These are phyloP conservation scores for Clitopilus passeckerianus DNA, from an alignment of 768 basidiomycete species.

Conservation along the genomic window DNA sequence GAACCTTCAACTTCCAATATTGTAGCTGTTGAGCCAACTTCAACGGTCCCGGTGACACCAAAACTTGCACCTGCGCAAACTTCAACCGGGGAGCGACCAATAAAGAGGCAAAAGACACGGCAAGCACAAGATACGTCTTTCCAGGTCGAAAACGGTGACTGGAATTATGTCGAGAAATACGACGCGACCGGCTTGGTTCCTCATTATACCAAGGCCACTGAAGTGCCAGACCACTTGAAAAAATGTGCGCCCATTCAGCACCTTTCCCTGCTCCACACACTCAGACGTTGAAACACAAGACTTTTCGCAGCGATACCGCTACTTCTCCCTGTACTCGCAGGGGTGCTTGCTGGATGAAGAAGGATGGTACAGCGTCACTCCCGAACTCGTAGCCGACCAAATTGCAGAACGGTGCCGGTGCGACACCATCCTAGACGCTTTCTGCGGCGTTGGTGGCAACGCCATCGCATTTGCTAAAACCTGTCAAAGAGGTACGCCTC, in stretches of 20 bases:
- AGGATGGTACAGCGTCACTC: slow-evolving; percentile 98
- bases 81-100: slow-evolving; percentile 13
- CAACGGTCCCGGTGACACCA: neutral
- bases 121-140: neutral
- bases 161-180: slow-evolving; percentile 35
- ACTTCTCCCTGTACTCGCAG: slow-evolving; percentile 72
- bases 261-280: neutral
- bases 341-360: slow-evolving; percentile 90
- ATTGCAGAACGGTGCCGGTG: slow-evolving; percentile 92
- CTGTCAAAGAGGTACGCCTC: slow-evolving; percentile 79
- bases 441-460: slow-evolving; percentile 97
- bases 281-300: slow-evolving; percentile 42
- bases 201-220: slow-evolving; percentile 52
- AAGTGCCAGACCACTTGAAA: slow-evolving; percentile 74
- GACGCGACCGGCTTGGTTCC: slow-evolving; percentile 75
- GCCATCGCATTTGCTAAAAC: slow-evolving; percentile 96
- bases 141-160: slow-evolving; percentile 12
- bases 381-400: slow-evolving; percentile 86
- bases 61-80: neutral
- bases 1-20: neutral
- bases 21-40: slow-evolving; percentile 1
- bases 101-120: slow-evolving; percentile 30
- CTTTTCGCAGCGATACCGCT: slow-evolving; percentile 78
- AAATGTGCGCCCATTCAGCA: slow-evolving; percentile 62
- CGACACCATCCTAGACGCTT: slow-evolving; percentile 84